Evolutionary conservation across 2,329 filamentous ascomycete species (phyloP), one percentile per base, ranked within the genome.

Genomic region (Karstenula rhodostoma): DNA sequence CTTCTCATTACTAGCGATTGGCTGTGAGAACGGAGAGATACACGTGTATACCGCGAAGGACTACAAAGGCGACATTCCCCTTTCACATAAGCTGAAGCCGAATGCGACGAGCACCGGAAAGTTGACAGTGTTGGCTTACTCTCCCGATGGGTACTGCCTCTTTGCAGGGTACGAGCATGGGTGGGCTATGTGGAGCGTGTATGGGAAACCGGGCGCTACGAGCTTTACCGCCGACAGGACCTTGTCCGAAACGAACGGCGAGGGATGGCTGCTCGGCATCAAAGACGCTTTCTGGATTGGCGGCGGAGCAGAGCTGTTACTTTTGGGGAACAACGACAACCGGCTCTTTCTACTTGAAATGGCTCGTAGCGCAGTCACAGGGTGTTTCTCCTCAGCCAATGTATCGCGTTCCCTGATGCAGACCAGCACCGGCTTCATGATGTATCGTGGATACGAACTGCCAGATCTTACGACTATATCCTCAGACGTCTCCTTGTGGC

Each of bases 141-240:
- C 95, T 1, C 93, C 94, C 0, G 95, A 99, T 76, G 95, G 95
- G 19, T 97, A 98, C 77, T 97, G 94, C 75, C 85, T 99, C 9
- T 97, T 99, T 78, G 93, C 91, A 46, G 95, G 94, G 1, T 98
- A 94, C 73, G 90, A 95, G 70, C 89, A 90, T 60, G 96, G 95
- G 0, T 99, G 95, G 95, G 90, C 92, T 4, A 94, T 89, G 49
- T 99, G 94, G 94, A 98, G 94, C 75, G 95, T 98, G 40, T 99
- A 96, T 78, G 95, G 95, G 35, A 97, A 97, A 77, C 86, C 90
- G 2, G 90, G 93, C 15, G 93, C 90, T 57, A 92, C 88, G 68
- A 97, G 92, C 73, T 98, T 98, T 75, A 84, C 85, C 7, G 84
- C 87, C 13, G 91, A 96, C 69, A 81, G 83, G 27, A 78, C 81